phyloP scores from a whole-genome alignment of 352 stramenopile species.

The Phytopythium aichiense region DNA sequence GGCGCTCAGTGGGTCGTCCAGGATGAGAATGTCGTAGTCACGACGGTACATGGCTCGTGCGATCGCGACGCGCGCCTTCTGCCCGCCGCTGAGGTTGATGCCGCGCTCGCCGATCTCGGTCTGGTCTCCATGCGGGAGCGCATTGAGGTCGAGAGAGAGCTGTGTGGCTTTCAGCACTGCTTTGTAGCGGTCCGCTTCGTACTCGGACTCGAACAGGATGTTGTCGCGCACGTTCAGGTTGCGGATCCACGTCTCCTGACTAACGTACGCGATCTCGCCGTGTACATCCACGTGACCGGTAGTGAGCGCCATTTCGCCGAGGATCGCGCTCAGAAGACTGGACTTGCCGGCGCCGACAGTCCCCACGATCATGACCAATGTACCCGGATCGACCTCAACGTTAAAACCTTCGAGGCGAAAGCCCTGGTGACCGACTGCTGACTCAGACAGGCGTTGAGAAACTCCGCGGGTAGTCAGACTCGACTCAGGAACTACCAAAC shows the following conservation, averaged over 20 bases:
- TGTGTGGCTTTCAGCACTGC: slow-evolving; percentile 69
- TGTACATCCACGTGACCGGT: slow-evolving; percentile 1
- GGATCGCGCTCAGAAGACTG: slow-evolving; percentile 36
- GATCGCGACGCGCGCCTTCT: slow-evolving; percentile 86
- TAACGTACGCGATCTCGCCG: slow-evolving; percentile 27
- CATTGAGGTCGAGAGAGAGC: slow-evolving; percentile 81
- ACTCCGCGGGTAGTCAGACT: not conserved
- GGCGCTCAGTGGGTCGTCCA: slow-evolving; percentile 92
- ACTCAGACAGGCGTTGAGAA: slow-evolving; percentile 3
- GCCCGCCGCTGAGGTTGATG: slow-evolving; percentile 92
- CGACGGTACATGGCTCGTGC: slow-evolving; percentile 87
- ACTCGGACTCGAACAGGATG: slow-evolving; percentile 29
- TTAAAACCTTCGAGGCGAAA: slow-evolving; percentile 16
- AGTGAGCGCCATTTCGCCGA: slow-evolving; percentile 7
- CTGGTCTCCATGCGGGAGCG: slow-evolving; percentile 83
- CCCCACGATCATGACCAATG: slow-evolving; percentile 50
- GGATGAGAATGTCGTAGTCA: slow-evolving; percentile 81
- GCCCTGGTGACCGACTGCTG: not conserved
- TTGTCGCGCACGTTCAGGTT: slow-evolving; percentile 31
- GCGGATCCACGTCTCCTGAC: slow-evolving; percentile 39
- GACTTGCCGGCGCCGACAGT: slow-evolving; percentile 57
- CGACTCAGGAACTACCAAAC: no score
- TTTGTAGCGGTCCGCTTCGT: slow-evolving; percentile 25
- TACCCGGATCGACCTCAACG: slow-evolving; percentile 38
- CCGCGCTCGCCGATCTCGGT: slow-evolving; percentile 95